phyloP scores from a whole-genome alignment of 2,329 filamentous ascomycete genomes.

The Curvularia eragrostidis region DNA sequence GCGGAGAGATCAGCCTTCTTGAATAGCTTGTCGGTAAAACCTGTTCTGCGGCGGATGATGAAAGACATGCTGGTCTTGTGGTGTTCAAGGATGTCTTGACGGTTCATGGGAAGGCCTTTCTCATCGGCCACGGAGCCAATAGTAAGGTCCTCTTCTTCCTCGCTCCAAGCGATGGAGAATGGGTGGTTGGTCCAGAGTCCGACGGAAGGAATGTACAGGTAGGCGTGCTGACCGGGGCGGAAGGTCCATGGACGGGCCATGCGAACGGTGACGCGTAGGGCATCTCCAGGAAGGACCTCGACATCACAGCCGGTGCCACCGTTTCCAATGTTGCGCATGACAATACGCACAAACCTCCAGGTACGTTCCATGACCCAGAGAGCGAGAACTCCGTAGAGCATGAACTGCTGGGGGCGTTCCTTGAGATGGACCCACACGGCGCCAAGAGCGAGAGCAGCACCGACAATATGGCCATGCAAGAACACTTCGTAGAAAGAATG shows the following conservation, averaged over 20 bases:
- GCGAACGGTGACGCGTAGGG: slow-evolving; percentile 73
- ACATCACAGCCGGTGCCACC: slow-evolving; percentile 73
- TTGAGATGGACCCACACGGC: slow-evolving; percentile 72
- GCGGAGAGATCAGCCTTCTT: slow-evolving; percentile 66
- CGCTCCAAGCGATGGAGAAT: slow-evolving; percentile 80
- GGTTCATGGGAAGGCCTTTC: slow-evolving; percentile 57
- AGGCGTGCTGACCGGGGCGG: slow-evolving; percentile 77
- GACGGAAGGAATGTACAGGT: slow-evolving; percentile 76
- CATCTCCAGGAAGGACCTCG: slow-evolving; percentile 78
- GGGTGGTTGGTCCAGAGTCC: slow-evolving; percentile 78
- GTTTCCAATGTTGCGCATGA: slow-evolving; percentile 70
- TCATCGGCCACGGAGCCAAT: slow-evolving; percentile 44
- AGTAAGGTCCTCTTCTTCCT: slow-evolving; percentile 60
- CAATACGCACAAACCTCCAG: slow-evolving; percentile 64
- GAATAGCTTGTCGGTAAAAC: slow-evolving; percentile 84
- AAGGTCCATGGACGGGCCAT: slow-evolving; percentile 80
- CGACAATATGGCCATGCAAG: slow-evolving; percentile 72
- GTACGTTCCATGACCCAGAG: slow-evolving; percentile 72
- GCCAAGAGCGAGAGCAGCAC: slow-evolving; percentile 65
- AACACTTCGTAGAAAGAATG: slow-evolving; percentile 84
- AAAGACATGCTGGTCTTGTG: slow-evolving; percentile 73
- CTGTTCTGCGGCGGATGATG: slow-evolving; percentile 84
- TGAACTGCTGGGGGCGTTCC: slow-evolving; percentile 63
- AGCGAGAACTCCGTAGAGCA: slow-evolving; percentile 67
- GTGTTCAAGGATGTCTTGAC: slow-evolving; percentile 59